These are phyloP conservation scores for Stylosanthes scabra DNA, from an alignment of 331 rosid species.

Conservation along the genomic window DNA sequence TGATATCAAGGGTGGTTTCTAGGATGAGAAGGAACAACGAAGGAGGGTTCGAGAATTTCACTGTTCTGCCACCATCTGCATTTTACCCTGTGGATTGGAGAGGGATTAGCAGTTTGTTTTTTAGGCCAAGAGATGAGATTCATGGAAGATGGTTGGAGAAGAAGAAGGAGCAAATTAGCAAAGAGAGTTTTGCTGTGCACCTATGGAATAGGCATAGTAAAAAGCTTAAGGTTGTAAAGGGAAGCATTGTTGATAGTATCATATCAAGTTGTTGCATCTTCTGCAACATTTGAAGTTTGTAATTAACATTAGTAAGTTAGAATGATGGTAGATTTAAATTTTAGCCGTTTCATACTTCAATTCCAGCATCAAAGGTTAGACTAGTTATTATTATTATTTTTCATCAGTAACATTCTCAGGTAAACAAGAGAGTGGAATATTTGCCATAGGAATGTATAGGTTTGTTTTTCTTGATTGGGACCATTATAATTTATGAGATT, in stretches of 20 bases:
- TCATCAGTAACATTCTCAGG: background rate
- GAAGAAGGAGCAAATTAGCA: slow-evolving; percentile 59
- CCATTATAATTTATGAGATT: slow-evolving; percentile 31
- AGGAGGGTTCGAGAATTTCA: slow-evolving; percentile 52
- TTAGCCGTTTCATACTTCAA: background rate
- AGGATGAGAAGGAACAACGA: slow-evolving; percentile 51
- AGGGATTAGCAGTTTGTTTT: slow-evolving; percentile 58
- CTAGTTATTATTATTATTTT: background rate
- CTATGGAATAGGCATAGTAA: slow-evolving; percentile 86
- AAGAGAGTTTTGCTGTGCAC: slow-evolving; percentile 70
- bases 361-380: slow-evolving; percentile 14
- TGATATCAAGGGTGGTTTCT: slow-evolving; percentile 88
- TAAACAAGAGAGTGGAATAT: background rate
- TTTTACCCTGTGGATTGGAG: slow-evolving; percentile 94
- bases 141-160: slow-evolving; percentile 63
- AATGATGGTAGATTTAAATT: background rate
- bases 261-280: slow-evolving; percentile 56
- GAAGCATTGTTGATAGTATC: slow-evolving; percentile 73
- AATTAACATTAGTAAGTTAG: slow-evolving; percentile 31
- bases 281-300: slow-evolving; percentile 55
- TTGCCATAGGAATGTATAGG: background rate
- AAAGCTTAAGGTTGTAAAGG: slow-evolving; percentile 60
- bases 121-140: slow-evolving; percentile 55
- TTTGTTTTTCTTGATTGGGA: slow-evolving; percentile 24
- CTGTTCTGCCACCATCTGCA: slow-evolving; percentile 73